A percentile compares a stretch with the other conserved stretches of the same genome.
Conservation (phyloP, 2,329 filamentous ascomycete species). For the Nemania sp. region DNA sequence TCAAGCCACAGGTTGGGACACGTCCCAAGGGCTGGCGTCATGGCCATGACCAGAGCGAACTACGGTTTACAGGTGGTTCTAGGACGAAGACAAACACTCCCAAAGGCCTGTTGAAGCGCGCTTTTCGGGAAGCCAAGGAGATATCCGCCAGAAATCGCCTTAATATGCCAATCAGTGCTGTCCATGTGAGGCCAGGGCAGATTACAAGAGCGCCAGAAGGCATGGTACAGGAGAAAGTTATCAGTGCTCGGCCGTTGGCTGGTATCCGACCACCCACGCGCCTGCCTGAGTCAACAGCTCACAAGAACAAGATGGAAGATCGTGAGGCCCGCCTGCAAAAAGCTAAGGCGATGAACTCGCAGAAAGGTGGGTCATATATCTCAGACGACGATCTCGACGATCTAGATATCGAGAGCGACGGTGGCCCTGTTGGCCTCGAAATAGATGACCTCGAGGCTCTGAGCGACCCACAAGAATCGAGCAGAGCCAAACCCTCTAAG, state of each 20-base stretch:
- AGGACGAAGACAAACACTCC: conserved; percentile 57
- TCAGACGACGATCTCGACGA: conserved; percentile 48
- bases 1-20: conserved; percentile 29
- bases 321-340: conserved; percentile 45
- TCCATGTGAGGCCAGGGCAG: conserved; percentile 43
- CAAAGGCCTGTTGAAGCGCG: conserved; percentile 60
- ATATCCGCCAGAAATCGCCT: conserved; percentile 55
- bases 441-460: conserved; percentile 33
- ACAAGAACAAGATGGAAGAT: conserved; percentile 39
- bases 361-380: conserved; percentile 44
- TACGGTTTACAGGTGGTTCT: conserved; percentile 53
- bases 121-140: conserved; percentile 60
- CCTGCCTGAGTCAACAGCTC: conserved; percentile 19
- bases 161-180: conserved; percentile 45
- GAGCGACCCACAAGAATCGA: conserved; percentile 22
- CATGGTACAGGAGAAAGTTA: conserved; percentile 59
- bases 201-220: conserved; percentile 55
- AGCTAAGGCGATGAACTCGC: conserved; percentile 37
- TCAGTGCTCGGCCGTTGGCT: conserved; percentile 43
- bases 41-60: conserved; percentile 37
- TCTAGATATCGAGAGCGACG: conserved; percentile 33
- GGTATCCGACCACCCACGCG: conserved; percentile 30
- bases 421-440: conserved; percentile 27
- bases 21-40: conserved; percentile 22
- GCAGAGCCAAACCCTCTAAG: background rate